Base-by-base conservation (phyloP, 257 asterid genomes). In the Primulina eburnea region DNA sequence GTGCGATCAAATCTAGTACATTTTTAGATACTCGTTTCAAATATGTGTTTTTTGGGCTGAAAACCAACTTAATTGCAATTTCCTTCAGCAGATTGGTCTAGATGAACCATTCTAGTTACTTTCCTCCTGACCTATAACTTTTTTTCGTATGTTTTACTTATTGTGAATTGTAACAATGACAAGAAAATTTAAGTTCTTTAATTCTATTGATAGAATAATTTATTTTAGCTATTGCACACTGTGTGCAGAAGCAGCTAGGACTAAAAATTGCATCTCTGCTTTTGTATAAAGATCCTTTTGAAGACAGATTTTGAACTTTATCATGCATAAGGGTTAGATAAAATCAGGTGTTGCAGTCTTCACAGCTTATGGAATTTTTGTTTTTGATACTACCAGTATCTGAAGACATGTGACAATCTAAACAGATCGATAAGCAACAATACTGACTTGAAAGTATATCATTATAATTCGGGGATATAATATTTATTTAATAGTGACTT, bases 321-420 rank as follows among this genome's bases (percentile, higher is more conserved):
- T 30, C 21, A 5, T 63, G 30, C 53, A 2, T 4, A 12, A 33
- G 28, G n/a, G 10, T 33, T 34, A 5, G 30, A 34, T 3, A n/a
- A 34, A 32, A 33, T 34, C 66, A 62, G 67, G 52, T 34, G 52
- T 8, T 62, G 67, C 29, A 21, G 68, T 37, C 37, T 47, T n/a
- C 30, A 16, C 10, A 9, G 9, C 12, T 18, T 32, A 50, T 56
- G 56, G 35, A 29, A 52, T 55, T 68, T 50, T 32, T 11, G 11
- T 56, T 56, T 21, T 53, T 68, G 33, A 50, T n/a, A n/a, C n/a
- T n/a, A n/a, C 28, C 30, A 29, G 71, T n/a, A 8, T 50, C 7
- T 20, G 30, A 40, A 30, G 30, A n/a, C 2, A 52, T 52, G 62
- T 17, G 56, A 7, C 62, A 30, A 52, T 38, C 18, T 28, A 53